phyloP scores from a whole-genome alignment of 2,329 filamentous ascomycete species.

The Lecanicillium sp. region DNA sequence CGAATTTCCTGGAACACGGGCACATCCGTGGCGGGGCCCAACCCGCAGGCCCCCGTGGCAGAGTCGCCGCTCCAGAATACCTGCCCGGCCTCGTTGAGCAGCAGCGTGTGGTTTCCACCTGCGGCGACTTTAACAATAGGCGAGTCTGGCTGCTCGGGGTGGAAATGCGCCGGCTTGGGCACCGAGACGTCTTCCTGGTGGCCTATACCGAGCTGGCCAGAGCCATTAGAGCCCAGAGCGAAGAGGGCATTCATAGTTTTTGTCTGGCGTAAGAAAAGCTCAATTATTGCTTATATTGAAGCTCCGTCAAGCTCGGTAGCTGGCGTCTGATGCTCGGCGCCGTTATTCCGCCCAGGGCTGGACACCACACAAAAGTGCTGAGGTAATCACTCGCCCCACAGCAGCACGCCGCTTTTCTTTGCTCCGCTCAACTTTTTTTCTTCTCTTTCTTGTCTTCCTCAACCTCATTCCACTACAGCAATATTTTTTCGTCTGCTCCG shows the following conservation, averaged over 20 bases:
- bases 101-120: constrained; percentile 83
- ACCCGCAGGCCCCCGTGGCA: constrained; percentile 48
- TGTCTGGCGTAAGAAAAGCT: background rate
- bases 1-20: constrained; percentile 35
- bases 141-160: constrained; percentile 30
- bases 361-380: background rate
- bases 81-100: constrained; percentile 54
- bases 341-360: background rate
- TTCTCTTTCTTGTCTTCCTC: constrained; percentile 11
- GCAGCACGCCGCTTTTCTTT: constrained; percentile 7
- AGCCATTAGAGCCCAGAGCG: constrained; percentile 71
- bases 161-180: constrained; percentile 57
- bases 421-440: constrained; percentile 13
- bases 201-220: constrained; percentile 65
- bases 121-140: constrained; percentile 40
- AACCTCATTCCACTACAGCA: constrained; percentile 8
- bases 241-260: constrained; percentile 51
- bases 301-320: background rate
- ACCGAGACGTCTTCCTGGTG: constrained; percentile 66
- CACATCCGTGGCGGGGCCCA: constrained; percentile 24
- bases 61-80: constrained; percentile 62
- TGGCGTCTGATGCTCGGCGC: background rate
- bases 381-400: constrained; percentile 12
- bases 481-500: too few species aligned
- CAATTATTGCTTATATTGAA: too few species aligned